Evolutionary conservation across 257 asterid genomes (phyloP).

Genomic region (Orobanche coerulescens): DNA sequence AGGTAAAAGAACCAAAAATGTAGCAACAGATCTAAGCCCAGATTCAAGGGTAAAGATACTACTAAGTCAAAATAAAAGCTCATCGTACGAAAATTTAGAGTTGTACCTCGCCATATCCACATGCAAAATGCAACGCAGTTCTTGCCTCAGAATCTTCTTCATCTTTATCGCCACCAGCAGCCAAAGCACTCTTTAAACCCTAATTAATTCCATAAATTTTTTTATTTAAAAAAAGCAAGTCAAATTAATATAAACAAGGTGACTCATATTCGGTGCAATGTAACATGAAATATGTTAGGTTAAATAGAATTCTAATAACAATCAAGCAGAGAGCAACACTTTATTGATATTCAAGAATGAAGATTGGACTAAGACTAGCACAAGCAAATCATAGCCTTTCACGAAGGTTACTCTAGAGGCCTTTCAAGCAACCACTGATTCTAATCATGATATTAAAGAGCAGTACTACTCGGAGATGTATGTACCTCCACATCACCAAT

Average conservation of each 20-base stretch:
- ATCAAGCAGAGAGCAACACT: not conserved
- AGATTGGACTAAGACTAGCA: too few species aligned
- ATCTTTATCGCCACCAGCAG: slow-evolving; percentile 77
- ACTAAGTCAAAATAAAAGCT: not conserved
- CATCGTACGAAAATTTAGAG: not conserved
- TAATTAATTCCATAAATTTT: slow-evolving; percentile 11
- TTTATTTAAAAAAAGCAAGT: slow-evolving; percentile 2
- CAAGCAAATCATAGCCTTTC: too few species aligned
- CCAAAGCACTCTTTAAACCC: slow-evolving; percentile 67
- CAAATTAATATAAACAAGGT: too few species aligned
- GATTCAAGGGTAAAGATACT: too few species aligned
- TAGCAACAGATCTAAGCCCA: too few species aligned
- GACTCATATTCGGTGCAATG: not conserved
- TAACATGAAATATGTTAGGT: not conserved
- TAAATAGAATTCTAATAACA: not conserved
- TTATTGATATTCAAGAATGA: not conserved
- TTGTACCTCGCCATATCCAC: slow-evolving; percentile 98
- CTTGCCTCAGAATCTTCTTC: slow-evolving; percentile 96
- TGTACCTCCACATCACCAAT: slow-evolving; percentile 80
- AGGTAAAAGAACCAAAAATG: too few species aligned
- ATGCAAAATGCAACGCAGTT: slow-evolving; percentile 87
- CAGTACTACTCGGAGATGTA: slow-evolving; percentile 17
- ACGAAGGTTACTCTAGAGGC: not conserved
- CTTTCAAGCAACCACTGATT: not conserved
- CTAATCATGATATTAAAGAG: not conserved